These are phyloP conservation scores for Solanum bulbocastanum DNA, from an alignment of 257 asterid species.

Conservation along the genomic window DNA sequence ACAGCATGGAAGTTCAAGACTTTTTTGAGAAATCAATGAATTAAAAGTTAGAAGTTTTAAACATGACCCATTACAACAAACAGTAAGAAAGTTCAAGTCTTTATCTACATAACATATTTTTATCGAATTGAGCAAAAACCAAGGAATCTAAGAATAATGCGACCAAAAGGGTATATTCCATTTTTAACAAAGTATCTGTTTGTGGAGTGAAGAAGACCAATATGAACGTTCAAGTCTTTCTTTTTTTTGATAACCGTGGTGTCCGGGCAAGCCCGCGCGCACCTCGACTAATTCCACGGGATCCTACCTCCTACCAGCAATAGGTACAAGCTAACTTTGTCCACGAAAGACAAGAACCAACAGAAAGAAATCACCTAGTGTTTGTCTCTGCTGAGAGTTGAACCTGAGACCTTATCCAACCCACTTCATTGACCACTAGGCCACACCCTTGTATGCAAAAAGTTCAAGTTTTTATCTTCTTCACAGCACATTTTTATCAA, in stretches of 20 bases:
- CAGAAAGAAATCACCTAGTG: too few species aligned
- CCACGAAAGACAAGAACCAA: neutral
- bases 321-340: neutral
- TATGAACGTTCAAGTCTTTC: neutral
- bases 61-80: neutral
- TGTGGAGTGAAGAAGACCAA: neutral
- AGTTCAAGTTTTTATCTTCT: neutral
- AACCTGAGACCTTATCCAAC: neutral
- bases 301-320: neutral
- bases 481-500: neutral
- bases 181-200: neutral
- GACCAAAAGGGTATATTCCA: neutral
- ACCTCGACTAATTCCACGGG: neutral
- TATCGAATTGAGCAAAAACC: neutral
- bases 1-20: neutral
- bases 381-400: neutral
- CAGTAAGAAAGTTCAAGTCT: neutral
- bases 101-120: neutral
- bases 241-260: neutral
- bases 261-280: neutral
- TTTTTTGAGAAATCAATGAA: neutral
- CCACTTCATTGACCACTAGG: neutral
- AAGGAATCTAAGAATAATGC: neutral
- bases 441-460: neutral
- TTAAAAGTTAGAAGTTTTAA: neutral